These are phyloP conservation scores for Barnettozyma californica DNA, from an alignment of 805 yeast genomes.

Conservation along the genomic window DNA sequence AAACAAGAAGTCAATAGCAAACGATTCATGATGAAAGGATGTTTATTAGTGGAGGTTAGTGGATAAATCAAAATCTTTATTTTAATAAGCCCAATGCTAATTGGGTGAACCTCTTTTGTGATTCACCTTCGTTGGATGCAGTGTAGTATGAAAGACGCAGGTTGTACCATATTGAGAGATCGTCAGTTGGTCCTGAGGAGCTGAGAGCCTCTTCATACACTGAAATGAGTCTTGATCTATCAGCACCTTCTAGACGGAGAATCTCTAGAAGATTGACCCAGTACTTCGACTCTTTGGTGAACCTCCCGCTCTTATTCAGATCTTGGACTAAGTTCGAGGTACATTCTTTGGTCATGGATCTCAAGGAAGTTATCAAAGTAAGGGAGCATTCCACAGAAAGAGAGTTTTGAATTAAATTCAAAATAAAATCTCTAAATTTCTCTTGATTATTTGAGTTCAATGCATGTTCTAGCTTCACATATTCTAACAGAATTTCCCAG, in stretches of 20 bases:
- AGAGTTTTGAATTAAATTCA: conserved; percentile 3
- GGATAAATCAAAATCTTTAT: neutral
- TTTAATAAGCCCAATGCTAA: neutral
- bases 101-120: neutral
- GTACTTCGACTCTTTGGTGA: neutral
- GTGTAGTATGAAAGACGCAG: neutral
- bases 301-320: neutral
- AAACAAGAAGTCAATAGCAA: neutral
- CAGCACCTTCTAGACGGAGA: neutral
- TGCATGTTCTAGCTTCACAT: conserved; percentile 1
- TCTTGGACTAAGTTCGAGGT: neutral
- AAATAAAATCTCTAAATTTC: conserved; percentile 3
- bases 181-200: neutral
- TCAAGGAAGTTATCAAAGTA: neutral
- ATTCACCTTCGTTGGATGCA: neutral
- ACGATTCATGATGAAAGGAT: conserved; percentile 1
- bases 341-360: neutral
- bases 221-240: neutral
- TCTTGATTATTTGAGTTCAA: conserved; percentile 1
- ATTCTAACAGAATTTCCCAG: neutral
- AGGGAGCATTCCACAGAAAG: neutral
- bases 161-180: neutral
- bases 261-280: conserved; percentile 4
- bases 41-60: conserved; percentile 1
- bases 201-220: conserved; percentile 1